Base-by-base conservation (phyloP, 2,329 filamentous ascomycete species). In the Bipolaris victoriae region DNA sequence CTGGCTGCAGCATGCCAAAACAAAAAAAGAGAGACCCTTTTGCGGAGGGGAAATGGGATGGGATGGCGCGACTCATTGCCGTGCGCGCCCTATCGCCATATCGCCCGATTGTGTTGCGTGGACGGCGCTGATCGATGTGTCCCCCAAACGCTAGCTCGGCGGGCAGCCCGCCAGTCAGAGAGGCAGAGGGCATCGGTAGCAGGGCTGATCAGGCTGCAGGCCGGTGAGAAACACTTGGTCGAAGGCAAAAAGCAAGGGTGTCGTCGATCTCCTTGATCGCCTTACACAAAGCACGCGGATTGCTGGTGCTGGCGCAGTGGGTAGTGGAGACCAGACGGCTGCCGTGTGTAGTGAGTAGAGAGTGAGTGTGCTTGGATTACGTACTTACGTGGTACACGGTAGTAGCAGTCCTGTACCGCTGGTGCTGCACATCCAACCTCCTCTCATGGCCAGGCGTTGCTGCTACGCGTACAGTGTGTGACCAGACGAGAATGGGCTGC, bases 151-250 rank as follows among this genome's bases (percentile, higher is more conserved):
- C 57, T 47, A 53, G 54, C 40, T 48, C 49, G 52, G 56, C 48
- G 57, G 48, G 49, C 35, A 5, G 31, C 24, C 16, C 52, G 35
- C 70, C 71, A 74, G 52, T 71, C 69, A 71, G 43, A 60, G 56
- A 29, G 52, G 49, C 33, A 40, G 31, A 57, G 50, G 55, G 60
- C 65, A 62, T 70, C 63, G 49, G 64, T 69, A 66, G 65, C 72
- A 73, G 67, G 72, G 69, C 69, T 68, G 70, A 71, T 73, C 71
- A 69, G 64, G 65, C 68, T 67, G 52, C 62, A 69, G 64, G 65
- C 68, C 66, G 53, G 62, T 58, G 61, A 66, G 68, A 72, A 73
- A 73, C 69, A 71, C 66, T 65, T 64, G 52, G 57, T 57, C 26
- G 16, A 54, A 46, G 48, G 51, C 52, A 59, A 63, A 52, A 58